phyloP scores from a whole-genome alignment of 2,329 filamentous ascomycete genomes.

The Passalora sequoiae region DNA sequence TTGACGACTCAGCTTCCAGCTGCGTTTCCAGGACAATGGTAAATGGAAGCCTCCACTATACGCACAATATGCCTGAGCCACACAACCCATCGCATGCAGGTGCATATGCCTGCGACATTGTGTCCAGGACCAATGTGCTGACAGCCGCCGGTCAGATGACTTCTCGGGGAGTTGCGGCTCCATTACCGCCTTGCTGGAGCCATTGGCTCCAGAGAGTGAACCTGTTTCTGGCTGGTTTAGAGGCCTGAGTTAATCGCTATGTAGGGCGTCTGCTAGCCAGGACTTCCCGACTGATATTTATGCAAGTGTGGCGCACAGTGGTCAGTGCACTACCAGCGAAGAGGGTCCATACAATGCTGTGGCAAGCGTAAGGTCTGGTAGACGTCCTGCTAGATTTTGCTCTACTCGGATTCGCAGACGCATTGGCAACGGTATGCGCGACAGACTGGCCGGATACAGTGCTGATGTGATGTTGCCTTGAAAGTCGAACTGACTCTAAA shows the following conservation, averaged over 20 bases:
- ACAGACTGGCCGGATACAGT: not conserved
- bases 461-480: too few relatives aligned
- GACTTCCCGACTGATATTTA: not conserved
- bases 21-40: too few relatives aligned
- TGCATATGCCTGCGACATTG: not conserved
- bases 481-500: not conserved
- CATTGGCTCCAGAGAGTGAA: not conserved
- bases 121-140: not conserved
- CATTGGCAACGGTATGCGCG: not conserved
- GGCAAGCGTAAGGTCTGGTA: not conserved
- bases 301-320: not conserved
- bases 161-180: not conserved
- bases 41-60: too few relatives aligned
- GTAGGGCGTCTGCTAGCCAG: not conserved
- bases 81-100: not conserved
- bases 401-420: not conserved
- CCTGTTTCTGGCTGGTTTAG: slow-evolving; percentile 5
- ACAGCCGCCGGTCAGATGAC: not conserved
- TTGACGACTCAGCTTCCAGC: too few relatives aligned
- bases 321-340: not conserved
- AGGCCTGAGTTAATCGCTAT: not conserved
- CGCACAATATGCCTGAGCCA: too few relatives aligned
- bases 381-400: not conserved
- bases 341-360: not conserved
- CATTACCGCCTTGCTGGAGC: not conserved